phyloP scores from a whole-genome alignment of 192 early-diverging fungal genomes.

The Coemansia sp. region DNA sequence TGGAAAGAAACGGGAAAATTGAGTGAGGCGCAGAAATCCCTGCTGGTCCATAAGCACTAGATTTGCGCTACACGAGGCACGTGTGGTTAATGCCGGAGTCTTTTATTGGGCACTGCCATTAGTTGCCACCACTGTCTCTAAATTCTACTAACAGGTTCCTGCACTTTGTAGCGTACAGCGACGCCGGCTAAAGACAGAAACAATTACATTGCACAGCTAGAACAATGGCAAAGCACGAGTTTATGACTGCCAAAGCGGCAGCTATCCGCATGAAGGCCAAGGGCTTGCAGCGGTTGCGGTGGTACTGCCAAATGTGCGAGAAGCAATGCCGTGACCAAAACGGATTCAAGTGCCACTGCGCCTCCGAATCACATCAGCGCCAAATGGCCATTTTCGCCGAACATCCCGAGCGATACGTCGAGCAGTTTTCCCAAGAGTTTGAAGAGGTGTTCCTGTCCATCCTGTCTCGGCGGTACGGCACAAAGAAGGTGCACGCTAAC shows the following conservation, averaged over 20 bases:
- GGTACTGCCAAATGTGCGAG: constrained; percentile 95
- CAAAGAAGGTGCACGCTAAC: constrained; percentile 84
- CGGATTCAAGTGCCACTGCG: constrained; percentile 92
- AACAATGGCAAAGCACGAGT: constrained; percentile 65
- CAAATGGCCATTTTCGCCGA: constrained; percentile 89
- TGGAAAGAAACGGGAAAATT: not conserved
- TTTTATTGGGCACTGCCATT: not conserved
- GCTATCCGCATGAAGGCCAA: constrained; percentile 92
- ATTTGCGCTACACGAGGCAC: not conserved
- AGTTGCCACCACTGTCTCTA: not conserved
- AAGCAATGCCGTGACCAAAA: constrained; percentile 91
- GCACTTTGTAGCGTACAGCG: not conserved
- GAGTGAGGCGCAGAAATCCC: not conserved
- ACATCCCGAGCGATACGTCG: constrained; percentile 70
- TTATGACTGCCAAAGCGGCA: constrained; percentile 82
- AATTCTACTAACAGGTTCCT: not conserved
- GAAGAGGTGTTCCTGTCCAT: constrained; percentile 78
- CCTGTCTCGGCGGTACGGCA: constrained; percentile 77
- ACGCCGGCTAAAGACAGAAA: not conserved
- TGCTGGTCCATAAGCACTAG: not conserved
- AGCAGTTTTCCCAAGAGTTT: constrained; percentile 80
- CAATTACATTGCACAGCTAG: not conserved
- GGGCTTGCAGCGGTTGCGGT: constrained; percentile 83
- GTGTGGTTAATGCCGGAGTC: not conserved
- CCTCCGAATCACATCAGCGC: constrained; percentile 85